Evolutionary conservation across 352 stramenopile species (phyloP), one percentile per base, ranked within the genome.

Genomic region (Pythium inflatum): DNA sequence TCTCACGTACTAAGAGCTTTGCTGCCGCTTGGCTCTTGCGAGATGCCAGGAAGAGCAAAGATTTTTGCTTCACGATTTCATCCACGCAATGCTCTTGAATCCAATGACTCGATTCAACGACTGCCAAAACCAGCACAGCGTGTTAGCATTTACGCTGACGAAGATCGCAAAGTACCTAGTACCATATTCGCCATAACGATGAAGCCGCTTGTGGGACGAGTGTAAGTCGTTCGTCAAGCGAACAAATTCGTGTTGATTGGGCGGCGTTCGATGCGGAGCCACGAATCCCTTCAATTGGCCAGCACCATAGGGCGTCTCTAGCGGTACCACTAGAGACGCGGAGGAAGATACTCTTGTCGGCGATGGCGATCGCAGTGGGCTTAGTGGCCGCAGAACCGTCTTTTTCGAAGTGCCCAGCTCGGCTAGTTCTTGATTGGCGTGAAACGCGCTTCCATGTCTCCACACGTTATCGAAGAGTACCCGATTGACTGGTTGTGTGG

Each of bases 81-180:
- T 88, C 70, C 8, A 78, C 54, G 59, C 84, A 92, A 40, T 89
- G 68, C 22, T 81, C 74, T 40, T 75, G 81, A 6, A 85, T 71
- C 76, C 79, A 92, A 25, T 80, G 59, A 7, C 72, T 65, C 0
- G 71, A 74, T 22, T 57, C 16, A n/a, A 60, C 41, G 5, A 67
- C 60, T 16, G 36, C 22, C 14, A 76, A 68, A 72, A 40, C 18
- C 13, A 28, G 41, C n/a, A 54, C 16, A 20, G 36, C 14, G 11
- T 25, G 33, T 59, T 27, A 59, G 51, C 8, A 56, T 2, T 6
- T 3, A 6, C 20, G 24, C 5, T 51, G 43, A 51, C 1, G 43
- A 30, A n/a, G n/a, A n/a, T n/a, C n/a, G n/a, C n/a, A n/a, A 25
- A 50, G 12, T 24, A 27, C 16, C 12, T n/a, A 25, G 16, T 45